Conservation (phyloP, 192 early-diverging fungal species). For the Coemansia biformis region DNA sequence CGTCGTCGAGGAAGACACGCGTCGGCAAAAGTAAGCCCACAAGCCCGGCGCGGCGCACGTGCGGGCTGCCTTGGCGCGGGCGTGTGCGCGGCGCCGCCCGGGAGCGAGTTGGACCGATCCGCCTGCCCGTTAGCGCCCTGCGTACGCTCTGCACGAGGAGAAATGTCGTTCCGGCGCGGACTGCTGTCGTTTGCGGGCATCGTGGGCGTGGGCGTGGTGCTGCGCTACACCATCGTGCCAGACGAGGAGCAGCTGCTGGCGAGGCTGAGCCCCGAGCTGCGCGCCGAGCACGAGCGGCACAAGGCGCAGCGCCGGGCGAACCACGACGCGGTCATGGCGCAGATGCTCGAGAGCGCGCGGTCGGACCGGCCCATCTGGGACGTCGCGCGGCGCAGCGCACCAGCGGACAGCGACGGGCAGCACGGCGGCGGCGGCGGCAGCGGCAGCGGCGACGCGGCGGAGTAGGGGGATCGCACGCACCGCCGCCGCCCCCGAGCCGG, state of each 20-base stretch:
- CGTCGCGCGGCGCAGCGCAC: not conserved
- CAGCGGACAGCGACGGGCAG: not conserved
- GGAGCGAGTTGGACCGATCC: too few relatives aligned
- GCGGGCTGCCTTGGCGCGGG: not conserved
- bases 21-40: constrained; percentile 13
- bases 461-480: not conserved
- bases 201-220: constrained; percentile 31
- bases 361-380: constrained; percentile 47
- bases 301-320: constrained; percentile 32
- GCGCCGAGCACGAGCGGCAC: constrained; percentile 41
- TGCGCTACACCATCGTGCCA: constrained; percentile 48
- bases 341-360: constrained; percentile 44
- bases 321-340: constrained; percentile 44
- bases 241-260: constrained; percentile 34
- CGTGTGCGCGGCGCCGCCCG: too few relatives aligned
- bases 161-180: constrained; percentile 10
- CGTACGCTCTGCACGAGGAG: too few relatives aligned
- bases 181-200: constrained; percentile 23
- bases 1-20: constrained; percentile 30
- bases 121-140: too few relatives aligned
- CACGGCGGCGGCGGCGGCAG: not conserved
- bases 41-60: not conserved
- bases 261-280: constrained; percentile 38
- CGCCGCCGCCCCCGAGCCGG: not conserved
- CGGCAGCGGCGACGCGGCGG: not conserved